Evolutionary conservation across 2,329 filamentous ascomycete species (phyloP), one percentile per base, ranked within the genome.

Genomic region (Talaromyces sp.): DNA sequence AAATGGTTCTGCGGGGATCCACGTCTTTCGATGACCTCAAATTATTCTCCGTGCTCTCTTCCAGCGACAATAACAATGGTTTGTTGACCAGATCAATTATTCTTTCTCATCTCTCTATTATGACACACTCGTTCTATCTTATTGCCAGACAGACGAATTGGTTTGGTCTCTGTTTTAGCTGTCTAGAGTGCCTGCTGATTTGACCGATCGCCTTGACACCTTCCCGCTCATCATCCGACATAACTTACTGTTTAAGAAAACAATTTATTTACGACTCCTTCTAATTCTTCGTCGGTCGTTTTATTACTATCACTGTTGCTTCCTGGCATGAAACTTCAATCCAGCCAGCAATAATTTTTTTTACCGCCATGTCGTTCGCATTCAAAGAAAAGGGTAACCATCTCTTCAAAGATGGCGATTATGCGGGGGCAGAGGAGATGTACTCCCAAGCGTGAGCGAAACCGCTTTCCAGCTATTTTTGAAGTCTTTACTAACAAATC

Each of bases 391-490:
- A 73, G 62, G 77, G 75, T 58, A 78, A 79, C 57, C 68, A 74
- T 63, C 73, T 75, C 63, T 79, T 72, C 69, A 77, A 78, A 58
- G 68, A 72, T 33, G 75, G 74, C 13, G 72, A 78, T 45, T 78
- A 71, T 62, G 70, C 65, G 52, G 75, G 75, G 19, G 77, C 77
- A 17, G 77, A 79, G 65, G 73, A 77, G n/a, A 65, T 72, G 50
- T 79, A 72, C 63, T 75, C 75, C 5, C 75, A 78, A 69, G 77
- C 76, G 76, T 77, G 65, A 67, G 71, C 48, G 9, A n/a, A n/a
- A n/a, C 9, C 19, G 8, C 13, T 52, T n/a, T 65, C 36, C 35
- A 33, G 7, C 33, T 22, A 3, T 15, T 22, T n/a, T 6, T 46
- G 11, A 31, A 2, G 3, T 10, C 2, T 2, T 11, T 13, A 19